phyloP scores from a whole-genome alignment of 257 asterid genomes.

The Agastache rugosa region DNA sequence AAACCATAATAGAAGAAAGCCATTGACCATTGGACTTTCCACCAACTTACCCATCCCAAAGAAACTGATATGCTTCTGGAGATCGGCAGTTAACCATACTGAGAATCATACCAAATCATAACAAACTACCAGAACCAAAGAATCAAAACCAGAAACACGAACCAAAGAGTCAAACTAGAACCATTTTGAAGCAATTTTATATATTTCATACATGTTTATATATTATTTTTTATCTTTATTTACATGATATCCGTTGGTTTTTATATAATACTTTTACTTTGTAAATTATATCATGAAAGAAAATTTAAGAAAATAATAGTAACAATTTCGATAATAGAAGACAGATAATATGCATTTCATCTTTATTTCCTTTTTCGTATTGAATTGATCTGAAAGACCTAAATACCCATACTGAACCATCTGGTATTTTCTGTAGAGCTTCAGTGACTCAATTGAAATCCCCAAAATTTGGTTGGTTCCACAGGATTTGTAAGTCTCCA shows the following conservation, averaged over 20 bases:
- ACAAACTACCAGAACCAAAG: background rate
- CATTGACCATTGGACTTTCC: background rate
- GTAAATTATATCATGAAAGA: background rate
- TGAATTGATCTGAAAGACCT: too few relatives aligned
- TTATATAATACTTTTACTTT: background rate
- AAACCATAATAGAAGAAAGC: background rate
- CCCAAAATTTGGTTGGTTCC: background rate
- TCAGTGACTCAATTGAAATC: background rate
- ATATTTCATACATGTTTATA: too few relatives aligned
- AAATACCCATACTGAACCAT: background rate
- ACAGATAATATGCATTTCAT: too few relatives aligned
- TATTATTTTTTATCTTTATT: too few relatives aligned
- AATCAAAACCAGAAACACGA: background rate
- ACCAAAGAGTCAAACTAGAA: background rate
- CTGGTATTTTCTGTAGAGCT: background rate
- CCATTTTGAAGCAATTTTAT: too few relatives aligned
- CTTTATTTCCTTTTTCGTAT: too few relatives aligned
- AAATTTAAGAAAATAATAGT: too few relatives aligned
- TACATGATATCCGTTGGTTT: background rate
- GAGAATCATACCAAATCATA: background rate
- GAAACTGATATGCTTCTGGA: background rate
- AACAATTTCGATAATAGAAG: too few relatives aligned
- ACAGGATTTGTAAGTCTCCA: too few relatives aligned
- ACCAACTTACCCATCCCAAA: background rate
- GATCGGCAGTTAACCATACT: background rate